Evolutionary conservation across 2,329 filamentous ascomycete genomes (phyloP), one percentile per base, ranked within the genome.

Genomic region (Zelopaecilomyces penicillatus): DNA sequence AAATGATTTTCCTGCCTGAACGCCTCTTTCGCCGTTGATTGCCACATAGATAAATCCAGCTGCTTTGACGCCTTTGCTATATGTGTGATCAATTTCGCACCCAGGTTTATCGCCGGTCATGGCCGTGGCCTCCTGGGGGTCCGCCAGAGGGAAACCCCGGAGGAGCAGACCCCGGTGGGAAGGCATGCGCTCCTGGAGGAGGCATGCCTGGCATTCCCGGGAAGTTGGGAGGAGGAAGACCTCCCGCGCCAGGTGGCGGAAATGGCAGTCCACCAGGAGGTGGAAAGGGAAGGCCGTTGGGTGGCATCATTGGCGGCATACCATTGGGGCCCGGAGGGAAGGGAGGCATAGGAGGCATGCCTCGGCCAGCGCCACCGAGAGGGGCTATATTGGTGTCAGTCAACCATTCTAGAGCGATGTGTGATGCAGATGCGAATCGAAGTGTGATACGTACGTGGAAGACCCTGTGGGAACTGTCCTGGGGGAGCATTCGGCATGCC

Each of bases 371-470:
- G 30, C 70, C 74, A 47, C 71, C 75, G 41, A 64, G 67, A 36
- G 78, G 76, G 48, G 75, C 74, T 74, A 58, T 26, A 39, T 19
- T 19, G 19, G 19, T 19, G 19, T 19, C 19, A 19, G 19, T 19
- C 19, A 3, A 19, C 3, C 19, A 19, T 19, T 19, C 2, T 44
- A 60, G 48, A 30, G 6, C 5, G 5, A 9, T 28, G 30, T 37
- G 31, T n/a, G 31, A 42, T 46, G 41, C 29, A 27, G 36, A 31
- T n/a, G 30, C 26, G 30, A 30, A 5, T 3, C 9, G 26, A 30
- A 19, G 19, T 30, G 19, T 39, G 30, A 31, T 8, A 73, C 76
- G 57, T 77, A 81, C 78, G 78, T 61, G 77, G 68, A 33, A 71
- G 52, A 27, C 65, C 65, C 35, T 64, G 70, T 42, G 65, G 65